Evolutionary conservation across 345 rosid genomes (phyloP), one percentile per base, ranked within the genome.

Genomic region (Moricandia moricandioides): DNA sequence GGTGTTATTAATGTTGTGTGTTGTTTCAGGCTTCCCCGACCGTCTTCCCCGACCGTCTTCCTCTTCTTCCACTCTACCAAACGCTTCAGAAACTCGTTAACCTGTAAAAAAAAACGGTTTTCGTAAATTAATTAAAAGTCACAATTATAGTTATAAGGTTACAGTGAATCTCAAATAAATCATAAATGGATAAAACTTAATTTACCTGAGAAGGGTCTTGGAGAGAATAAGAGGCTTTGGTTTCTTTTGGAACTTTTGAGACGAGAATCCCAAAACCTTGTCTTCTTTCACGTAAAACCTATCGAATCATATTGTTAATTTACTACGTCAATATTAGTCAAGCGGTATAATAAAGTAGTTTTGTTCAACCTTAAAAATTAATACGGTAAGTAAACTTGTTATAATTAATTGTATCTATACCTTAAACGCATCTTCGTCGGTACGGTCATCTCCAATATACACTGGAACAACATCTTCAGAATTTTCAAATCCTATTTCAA

Each of bases 361-460:
- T n/a, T 7, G 24, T 39, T 39, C 8, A 39, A 73, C 18, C 12
- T 21, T 21, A 21, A n/a, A 14, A 13, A 71, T 5, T 5, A 33
- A 33, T 33, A 33, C 12, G 34, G 17, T 57, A 26, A 18, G 12
- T 17, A 13, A 58, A 59, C 39, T 9, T n/a, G 39, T 35, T 27
- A n/a, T 33, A 31, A 30, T 9, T 30, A 8, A 60, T 4, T 34
- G 45, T 34, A 45, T 34, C 47, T 3, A 55, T 78, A 90, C 99
- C 92, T 90, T 89, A 77, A 95, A 95, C 1, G 99, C 99, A 76
- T 95, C 99, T 72, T 95, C 99, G 7, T 95, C 99, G 0, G 93
- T 90, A 14, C 89, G 87, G 73, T 95, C 99, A 73, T 95, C 99
- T 1, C 99, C 99, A 16, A 95, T 89, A 17, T 92, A 95, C 5